A percentile compares a stretch with the other conserved stretches of the same genome.
phyloP scores from a whole-genome alignment of 352 stramenopile genomes.

The Pythium phragmitis region DNA sequence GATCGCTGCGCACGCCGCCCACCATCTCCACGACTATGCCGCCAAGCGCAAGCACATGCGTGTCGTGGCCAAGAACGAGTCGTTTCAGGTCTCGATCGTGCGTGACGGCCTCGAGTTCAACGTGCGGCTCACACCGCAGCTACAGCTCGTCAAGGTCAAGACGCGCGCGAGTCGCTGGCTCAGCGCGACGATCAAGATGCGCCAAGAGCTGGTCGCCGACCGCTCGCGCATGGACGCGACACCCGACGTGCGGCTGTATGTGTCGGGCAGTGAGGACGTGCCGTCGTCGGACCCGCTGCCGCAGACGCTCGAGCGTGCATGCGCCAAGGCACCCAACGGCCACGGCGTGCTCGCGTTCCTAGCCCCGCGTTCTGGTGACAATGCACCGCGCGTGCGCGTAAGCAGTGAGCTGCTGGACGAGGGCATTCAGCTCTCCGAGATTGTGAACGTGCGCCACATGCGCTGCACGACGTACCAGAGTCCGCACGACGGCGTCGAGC shows the following conservation, averaged over 20 bases:
- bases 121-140: constrained; percentile 45
- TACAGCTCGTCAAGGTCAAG: constrained; percentile 60
- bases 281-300: constrained; percentile 41
- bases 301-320: constrained; percentile 26
- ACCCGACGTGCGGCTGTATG: constrained; percentile 75
- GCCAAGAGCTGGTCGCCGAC: constrained; percentile 69
- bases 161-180: constrained; percentile 73
- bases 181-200: constrained; percentile 80
- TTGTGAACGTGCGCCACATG: constrained; percentile 65
- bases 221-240: constrained; percentile 60
- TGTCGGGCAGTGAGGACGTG: constrained; percentile 65
- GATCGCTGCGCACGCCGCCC: constrained; percentile 37
- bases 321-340: constrained; percentile 26
- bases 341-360: constrained; percentile 60
- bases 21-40: constrained; percentile 44
- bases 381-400: constrained; percentile 39
- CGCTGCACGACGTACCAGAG: constrained; percentile 45
- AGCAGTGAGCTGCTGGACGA: constrained; percentile 46
- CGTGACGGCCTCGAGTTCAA: constrained; percentile 66
- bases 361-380: neutral
- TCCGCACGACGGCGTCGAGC: constrained; percentile 9
- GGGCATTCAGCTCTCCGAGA: constrained; percentile 37
- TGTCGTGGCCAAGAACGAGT: constrained; percentile 34
- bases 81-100: constrained; percentile 68
- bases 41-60: constrained; percentile 43